Evolutionary conservation across 139 green algal genomes (phyloP), one percentile per base, ranked within the genome.

Genomic region (Chlorella sp.): DNA sequence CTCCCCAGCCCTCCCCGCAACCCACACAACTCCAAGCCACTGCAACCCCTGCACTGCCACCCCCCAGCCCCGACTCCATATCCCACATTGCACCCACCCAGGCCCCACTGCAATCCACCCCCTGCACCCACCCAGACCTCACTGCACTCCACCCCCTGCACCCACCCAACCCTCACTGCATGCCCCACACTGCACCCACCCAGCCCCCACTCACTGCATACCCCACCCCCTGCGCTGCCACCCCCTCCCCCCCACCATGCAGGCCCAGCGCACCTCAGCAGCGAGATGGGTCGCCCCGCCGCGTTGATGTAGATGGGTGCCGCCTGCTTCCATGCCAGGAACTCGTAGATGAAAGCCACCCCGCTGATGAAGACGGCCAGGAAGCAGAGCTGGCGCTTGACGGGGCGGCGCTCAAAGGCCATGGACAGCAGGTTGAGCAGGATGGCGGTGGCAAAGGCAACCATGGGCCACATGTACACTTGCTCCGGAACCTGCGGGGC

Each of bases 341-440:
- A 88, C 85, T 96, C 93, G 39, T 92, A 92, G 32, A 94, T 82
- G 42, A 93, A 95, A 0, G 93, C 93, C 14, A 92, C 88, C 28
- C 64, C 91, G 32, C 93, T 94, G 81, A 96, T 95, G 64, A 91
- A 92, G 48, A 42, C 87, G 1, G 88, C 90, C 34, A 96, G 78
- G 61, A 95, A 88, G 48, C 91, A 94, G 4, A 96, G 89, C 84
- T 95, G 91, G 40, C 89, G 86, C 79, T 94, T 93, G 53, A 82
- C 60, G 22, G 89, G 81, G 14, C 86, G 89, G 36, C 91, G 88
- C 79, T 96, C 94, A 75, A 96, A 94, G 7, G 92, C 26, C 32
- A 92, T 78, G 28, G 90, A 94, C 7, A 92, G 91, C 32, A 94
- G 77, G 90, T 96, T 96, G 21, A 96, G 90, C 39, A 95, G 86